A percentile compares a stretch with the other conserved stretches of the same genome.
Evolutionary conservation across 768 basidiomycete species (phyloP).

Genomic region (Amanita jacksonii): DNA sequence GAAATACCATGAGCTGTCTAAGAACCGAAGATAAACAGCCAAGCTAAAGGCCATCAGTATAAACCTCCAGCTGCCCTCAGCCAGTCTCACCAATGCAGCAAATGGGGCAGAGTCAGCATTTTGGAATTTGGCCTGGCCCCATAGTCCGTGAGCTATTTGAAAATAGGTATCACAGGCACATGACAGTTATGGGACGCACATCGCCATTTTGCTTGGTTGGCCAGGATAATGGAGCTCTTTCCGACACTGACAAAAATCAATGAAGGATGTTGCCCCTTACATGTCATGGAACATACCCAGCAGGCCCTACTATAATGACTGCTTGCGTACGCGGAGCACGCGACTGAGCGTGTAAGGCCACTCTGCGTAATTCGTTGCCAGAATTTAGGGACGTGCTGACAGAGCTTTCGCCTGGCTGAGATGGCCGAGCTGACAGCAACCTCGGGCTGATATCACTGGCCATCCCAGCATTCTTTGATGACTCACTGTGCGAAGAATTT

Average conservation of each 20-base stretch:
- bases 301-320: slow-evolving; percentile 52
- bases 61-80: no score
- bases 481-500: slow-evolving; percentile 34
- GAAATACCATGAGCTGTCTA: slow-evolving; percentile 66
- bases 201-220: slow-evolving; percentile 66
- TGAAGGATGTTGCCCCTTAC: not conserved
- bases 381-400: slow-evolving; percentile 27
- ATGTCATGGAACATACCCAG: slow-evolving; percentile 36
- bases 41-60: no score
- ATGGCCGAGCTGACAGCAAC: slow-evolving; percentile 13
- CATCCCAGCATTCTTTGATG: slow-evolving; percentile 18
- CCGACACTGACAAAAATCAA: slow-evolving; percentile 36
- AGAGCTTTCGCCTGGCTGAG: slow-evolving; percentile 17
- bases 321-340: slow-evolving; percentile 44
- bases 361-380: slow-evolving; percentile 34
- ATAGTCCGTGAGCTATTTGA: slow-evolving; percentile 49
- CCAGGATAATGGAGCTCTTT: slow-evolving; percentile 65
- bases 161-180: not conserved
- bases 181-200: slow-evolving; percentile 26
- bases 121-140: slow-evolving; percentile 73
- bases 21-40: slow-evolving; percentile 62
- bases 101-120: slow-evolving; percentile 59
- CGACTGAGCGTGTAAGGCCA: slow-evolving; percentile 32
- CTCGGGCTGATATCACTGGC: slow-evolving; percentile 16
- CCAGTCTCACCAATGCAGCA: slow-evolving; percentile 43